Base-by-base conservation (phyloP, 2,329 filamentous ascomycete species). In the Aureobasidium sp. region DNA sequence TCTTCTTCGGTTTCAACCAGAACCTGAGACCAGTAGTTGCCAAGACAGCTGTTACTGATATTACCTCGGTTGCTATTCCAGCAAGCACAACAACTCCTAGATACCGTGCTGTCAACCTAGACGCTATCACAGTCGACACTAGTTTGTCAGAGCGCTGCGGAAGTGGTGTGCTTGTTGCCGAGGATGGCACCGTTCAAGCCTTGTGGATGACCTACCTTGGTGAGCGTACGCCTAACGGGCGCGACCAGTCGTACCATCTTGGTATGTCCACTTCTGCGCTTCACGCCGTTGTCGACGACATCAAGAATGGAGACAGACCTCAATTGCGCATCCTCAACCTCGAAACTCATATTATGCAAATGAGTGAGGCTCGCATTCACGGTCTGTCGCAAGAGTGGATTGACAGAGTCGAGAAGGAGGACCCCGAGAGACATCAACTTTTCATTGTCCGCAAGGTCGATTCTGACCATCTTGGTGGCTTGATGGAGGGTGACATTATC, bases 1-100 rank as follows among this genome's bases (percentile, higher is more conserved):
- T 96, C 67, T 99, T 99, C 76, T 89, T 99, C 66, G 95, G 94
- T n/a, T 95, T 96, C 79, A 99, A 99, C 72, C 87, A 95, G 67
- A 97, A 97, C 67, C 88, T 93, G 64, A 86, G 93, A 39, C 90
- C 97, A 44, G 93, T 97, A 4, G 90, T 97, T 68, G 90, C 91
- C 5, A 91, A 96, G 68, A 97, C 94, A 0, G 91, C 89, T 0
- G 91, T 99, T 15, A 99, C 95, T 0, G 94, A 99, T 73, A 95
- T 99, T 70, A 97, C 93, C 12, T 94, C 94, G 2, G 94, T 97
- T 3, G 91, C 92, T 0, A 97, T 99, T 65, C 95, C 94, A 0
- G 91, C 94, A 29, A 97, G 96, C 75, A 88, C 90, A 0, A 86
- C 91, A 1, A 93, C 94, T 7, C 94, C 94, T 5, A 84, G 94